phyloP scores from a whole-genome alignment of 768 basidiomycete genomes.

The Phaffia australis region DNA sequence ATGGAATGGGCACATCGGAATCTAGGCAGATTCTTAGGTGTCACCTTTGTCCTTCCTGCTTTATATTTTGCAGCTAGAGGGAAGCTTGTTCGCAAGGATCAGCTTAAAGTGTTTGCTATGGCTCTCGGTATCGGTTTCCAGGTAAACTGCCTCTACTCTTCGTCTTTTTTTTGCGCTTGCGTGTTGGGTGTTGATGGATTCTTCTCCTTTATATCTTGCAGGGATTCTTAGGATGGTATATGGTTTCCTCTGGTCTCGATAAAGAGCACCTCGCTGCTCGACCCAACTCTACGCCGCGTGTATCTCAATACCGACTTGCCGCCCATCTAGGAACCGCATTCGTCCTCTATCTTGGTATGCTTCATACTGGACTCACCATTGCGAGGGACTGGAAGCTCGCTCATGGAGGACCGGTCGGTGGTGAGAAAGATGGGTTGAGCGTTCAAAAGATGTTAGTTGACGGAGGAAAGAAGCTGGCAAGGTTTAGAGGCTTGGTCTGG shows the following conservation, averaged over 20 bases:
- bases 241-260: slow-evolving; percentile 94
- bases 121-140: slow-evolving; percentile 66
- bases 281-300: slow-evolving; percentile 71
- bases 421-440: slow-evolving; percentile 53
- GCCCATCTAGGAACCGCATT: slow-evolving; percentile 89
- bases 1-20: slow-evolving; percentile 98
- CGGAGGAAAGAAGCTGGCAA: slow-evolving; percentile 36
- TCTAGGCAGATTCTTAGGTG: slow-evolving; percentile 60
- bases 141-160: slow-evolving; percentile 4
- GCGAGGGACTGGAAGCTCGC: slow-evolving; percentile 64
- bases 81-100: slow-evolving; percentile 55
- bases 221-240: slow-evolving; percentile 94
- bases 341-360: slow-evolving; percentile 85
- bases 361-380: slow-evolving; percentile 62
- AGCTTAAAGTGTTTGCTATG: slow-evolving; percentile 57
- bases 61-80: slow-evolving; percentile 65
- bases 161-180: neutral
- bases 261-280: slow-evolving; percentile 59
- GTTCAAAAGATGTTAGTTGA: neutral
- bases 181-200: neutral
- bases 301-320: slow-evolving; percentile 91
- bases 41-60: slow-evolving; percentile 69
- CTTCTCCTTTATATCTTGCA: slow-evolving; percentile 40
- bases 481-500: slow-evolving; percentile 53
- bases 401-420: neutral